Conservation (phyloP, 192 early-diverging fungal species). For the Borealophlyctis nickersoniae region DNA sequence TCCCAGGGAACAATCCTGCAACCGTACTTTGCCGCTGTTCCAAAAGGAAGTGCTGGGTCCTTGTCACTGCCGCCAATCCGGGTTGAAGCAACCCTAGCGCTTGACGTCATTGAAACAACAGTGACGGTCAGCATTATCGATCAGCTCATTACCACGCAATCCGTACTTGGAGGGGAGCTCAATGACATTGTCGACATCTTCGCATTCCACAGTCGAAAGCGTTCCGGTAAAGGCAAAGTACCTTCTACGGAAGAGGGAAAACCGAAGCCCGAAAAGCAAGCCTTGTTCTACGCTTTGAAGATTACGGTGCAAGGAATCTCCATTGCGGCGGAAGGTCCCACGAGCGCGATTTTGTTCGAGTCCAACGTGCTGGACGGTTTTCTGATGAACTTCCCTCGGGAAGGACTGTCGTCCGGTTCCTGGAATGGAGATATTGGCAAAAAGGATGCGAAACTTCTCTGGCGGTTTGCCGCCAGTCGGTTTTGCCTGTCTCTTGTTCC, state of each 20-base stretch:
- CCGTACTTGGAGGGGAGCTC: slow-evolving; percentile 67
- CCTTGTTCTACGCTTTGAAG: slow-evolving; percentile 54
- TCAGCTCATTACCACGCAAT: slow-evolving; percentile 75
- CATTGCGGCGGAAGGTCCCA: slow-evolving; percentile 61
- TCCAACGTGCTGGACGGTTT: slow-evolving; percentile 58
- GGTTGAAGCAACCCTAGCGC: slow-evolving; percentile 19
- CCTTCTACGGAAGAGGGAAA: background rate
- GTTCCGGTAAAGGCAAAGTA: background rate
- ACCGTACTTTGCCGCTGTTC: background rate
- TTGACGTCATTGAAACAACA: slow-evolving; percentile 25
- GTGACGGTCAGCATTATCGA: slow-evolving; percentile 69
- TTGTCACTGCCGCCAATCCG: background rate
- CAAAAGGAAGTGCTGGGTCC: background rate
- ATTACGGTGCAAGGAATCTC: slow-evolving; percentile 58
- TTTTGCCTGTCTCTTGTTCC: slow-evolving; percentile 60
- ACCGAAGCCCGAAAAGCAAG: background rate
- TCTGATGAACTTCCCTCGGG: slow-evolving; percentile 48
- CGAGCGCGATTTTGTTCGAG: slow-evolving; percentile 48
- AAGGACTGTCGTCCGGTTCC: background rate
- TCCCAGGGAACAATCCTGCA: slow-evolving; percentile 11
- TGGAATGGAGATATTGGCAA: background rate
- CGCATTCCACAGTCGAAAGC: slow-evolving; percentile 44
- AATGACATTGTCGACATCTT: slow-evolving; percentile 72
- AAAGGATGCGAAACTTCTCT: slow-evolving; percentile 27
- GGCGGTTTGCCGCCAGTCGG: slow-evolving; percentile 52